These are phyloP conservation scores for Leptodermis oblonga DNA, from an alignment of 257 asterid species.

Conservation along the genomic window DNA sequence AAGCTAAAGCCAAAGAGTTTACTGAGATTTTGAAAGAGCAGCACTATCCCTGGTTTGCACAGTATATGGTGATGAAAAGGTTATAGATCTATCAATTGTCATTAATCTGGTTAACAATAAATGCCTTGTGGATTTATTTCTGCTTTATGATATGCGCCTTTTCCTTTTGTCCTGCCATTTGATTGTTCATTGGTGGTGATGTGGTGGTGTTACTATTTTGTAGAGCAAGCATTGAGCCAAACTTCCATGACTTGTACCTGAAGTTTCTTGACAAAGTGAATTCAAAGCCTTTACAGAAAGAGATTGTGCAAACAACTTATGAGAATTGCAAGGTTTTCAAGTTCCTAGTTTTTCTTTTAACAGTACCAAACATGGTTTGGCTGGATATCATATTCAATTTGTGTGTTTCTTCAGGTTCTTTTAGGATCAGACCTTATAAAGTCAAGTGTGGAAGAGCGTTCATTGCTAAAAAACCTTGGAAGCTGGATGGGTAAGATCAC, in stretches of 20 bases:
- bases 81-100: slow-evolving; percentile 15
- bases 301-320: slow-evolving; percentile 76
- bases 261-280: slow-evolving; percentile 89
- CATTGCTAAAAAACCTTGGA: slow-evolving; percentile 88
- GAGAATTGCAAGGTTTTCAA: slow-evolving; percentile 97
- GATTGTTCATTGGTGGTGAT: slow-evolving; percentile 14
- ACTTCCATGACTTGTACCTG: slow-evolving; percentile 94
- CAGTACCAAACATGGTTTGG: slow-evolving; percentile 3
- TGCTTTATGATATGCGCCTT: background rate
- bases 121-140: background rate
- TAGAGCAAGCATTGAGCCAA: slow-evolving; percentile 98
- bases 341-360: background rate
- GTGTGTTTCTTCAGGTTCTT: slow-evolving; percentile 64
- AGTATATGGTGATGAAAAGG: slow-evolving; percentile 99
- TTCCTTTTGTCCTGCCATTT: background rate
- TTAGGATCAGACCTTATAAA: slow-evolving; percentile 95
- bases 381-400: slow-evolving; percentile 9
- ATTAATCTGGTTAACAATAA: background rate
- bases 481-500: slow-evolving; percentile 99
- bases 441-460: slow-evolving; percentile 93
- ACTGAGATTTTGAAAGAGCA: slow-evolving; percentile 65
- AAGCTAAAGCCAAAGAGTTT: slow-evolving; percentile 88
- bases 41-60: slow-evolving; percentile 95
- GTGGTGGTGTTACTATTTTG: background rate
- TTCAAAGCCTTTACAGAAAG: slow-evolving; percentile 67